Evolutionary conservation across 495 filamentous ascomycete genomes (phyloP), one percentile per base, ranked within the genome.

Genomic region (Penicillium steckii): DNA sequence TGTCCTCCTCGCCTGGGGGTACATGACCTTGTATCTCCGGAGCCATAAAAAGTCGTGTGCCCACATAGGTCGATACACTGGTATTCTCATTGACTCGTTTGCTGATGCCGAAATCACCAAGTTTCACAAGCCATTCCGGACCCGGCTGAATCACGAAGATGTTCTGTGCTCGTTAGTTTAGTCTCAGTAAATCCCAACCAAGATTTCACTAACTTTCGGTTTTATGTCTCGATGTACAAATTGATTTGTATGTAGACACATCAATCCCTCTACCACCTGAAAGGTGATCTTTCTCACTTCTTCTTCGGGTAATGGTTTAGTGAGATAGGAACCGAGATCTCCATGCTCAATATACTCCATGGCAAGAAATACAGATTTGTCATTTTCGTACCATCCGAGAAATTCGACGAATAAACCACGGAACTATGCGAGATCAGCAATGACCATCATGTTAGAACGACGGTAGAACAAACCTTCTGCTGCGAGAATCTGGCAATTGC

Each of bases 201-300:
- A 3, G 26, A 15, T 19, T 46, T 66, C 10, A 41, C 38, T 23
- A 2, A 72, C 74, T 38, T 64, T 60, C n/a, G 79, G 78, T 52
- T 81, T 81, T 1, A 80, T 40, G 57, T 80, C 78, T 24, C 77
- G 52, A 55, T 81, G 76, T 18, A 63, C 64, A 58, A 71, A 80
- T 0, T 57, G 59, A 33, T 74, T 65, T n/a, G 64, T 44, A 46
- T 80, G 78, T 68, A 81, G 76, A 23, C 66, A 60, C 2, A 51
- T 25, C 4, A 80, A 55, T 1, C 68, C 77, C 47, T 74, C 69
- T 1, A 76, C 51, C 7, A 80, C 29, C 50, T 81, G 77, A 1
- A 51, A 53, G 2, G 65, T 56, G 37, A 80, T 74, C 2, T 59
- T 44, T 40, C 66, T 43, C 6, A 56, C 71, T 23, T 79, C 67